A percentile compares a stretch with the other conserved stretches of the same genome.
Evolutionary conservation across 2,329 filamentous ascomycete species (phyloP).

Genomic region (Phaeosphaeria sp.): DNA sequence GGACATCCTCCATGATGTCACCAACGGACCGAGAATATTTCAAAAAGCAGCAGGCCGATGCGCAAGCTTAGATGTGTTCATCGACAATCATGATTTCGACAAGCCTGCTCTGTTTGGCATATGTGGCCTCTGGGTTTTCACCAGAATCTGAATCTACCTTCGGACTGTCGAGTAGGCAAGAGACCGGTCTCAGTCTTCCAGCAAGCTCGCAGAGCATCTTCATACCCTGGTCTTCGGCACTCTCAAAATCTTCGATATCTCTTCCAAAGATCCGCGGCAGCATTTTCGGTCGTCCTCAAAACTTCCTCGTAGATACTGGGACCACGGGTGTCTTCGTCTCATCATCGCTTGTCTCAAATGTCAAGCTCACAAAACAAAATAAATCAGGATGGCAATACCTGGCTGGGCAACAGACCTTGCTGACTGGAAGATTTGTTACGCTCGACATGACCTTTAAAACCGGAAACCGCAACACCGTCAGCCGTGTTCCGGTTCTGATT

Average conservation of each 20-base stretch:
- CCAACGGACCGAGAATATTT: not conserved
- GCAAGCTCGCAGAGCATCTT: constrained; percentile 3
- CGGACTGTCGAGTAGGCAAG: not conserved
- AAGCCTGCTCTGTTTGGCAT: not conserved
- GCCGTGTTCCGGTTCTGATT: constrained; percentile 10
- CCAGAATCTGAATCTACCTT: not conserved
- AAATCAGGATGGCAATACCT: constrained; percentile 9
- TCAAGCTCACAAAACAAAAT: constrained; percentile 2
- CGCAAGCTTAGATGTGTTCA: not conserved
- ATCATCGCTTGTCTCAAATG: constrained; percentile 1
- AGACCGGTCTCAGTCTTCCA: not conserved
- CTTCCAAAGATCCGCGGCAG: constrained; percentile 6
- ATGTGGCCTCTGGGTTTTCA: not conserved
- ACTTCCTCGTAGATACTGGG: constrained; percentile 17
- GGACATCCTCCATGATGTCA: not conserved
- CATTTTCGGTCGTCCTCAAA: constrained; percentile 8
- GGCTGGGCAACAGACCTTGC: constrained; percentile 4
- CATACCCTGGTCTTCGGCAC: constrained; percentile 9
- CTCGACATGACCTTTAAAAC: constrained; percentile 11
- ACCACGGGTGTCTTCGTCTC: constrained; percentile 15
- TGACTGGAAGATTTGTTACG: constrained; percentile 12
- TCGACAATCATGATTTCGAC: not conserved
- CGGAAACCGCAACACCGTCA: not conserved
- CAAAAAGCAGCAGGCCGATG: not conserved
- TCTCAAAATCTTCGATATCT: constrained; percentile 1